Evolutionary conservation across 176 grass and related monocot species (phyloP).

Genomic region (Metroxylon sagu): DNA sequence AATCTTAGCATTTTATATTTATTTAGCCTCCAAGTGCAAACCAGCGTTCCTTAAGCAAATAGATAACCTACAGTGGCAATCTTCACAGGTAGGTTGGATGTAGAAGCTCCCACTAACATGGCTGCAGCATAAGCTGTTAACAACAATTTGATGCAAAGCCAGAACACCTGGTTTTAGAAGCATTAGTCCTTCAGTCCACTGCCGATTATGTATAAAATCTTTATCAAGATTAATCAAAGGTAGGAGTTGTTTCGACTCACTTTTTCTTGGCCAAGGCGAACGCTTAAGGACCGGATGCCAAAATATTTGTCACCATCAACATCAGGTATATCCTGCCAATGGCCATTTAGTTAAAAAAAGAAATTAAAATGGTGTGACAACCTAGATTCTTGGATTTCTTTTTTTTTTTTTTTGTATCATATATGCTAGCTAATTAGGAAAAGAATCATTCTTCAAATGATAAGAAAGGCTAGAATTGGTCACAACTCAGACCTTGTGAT

Average conservation of each 20-base stretch:
- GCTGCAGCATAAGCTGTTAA: conserved; percentile 62
- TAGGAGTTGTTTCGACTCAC: conserved; percentile 23
- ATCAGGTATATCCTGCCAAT: conserved; percentile 78
- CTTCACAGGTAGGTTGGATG: conserved; percentile 28
- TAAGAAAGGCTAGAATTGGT: too few species aligned
- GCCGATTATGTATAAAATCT: too few species aligned
- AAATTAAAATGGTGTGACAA: too few species aligned
- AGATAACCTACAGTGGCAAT: conserved; percentile 38
- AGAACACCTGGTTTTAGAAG: conserved; percentile 46
- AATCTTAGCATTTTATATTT: too few species aligned
- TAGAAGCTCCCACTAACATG: conserved; percentile 51
- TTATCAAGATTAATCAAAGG: too few species aligned
- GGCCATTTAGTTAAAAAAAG: background rate
- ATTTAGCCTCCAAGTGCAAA: too few species aligned
- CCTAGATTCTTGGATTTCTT: too few species aligned
- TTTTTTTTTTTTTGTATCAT: too few species aligned
- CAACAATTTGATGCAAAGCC: conserved; percentile 64
- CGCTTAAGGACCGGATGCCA: conserved; percentile 67
- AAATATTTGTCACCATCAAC: conserved; percentile 68
- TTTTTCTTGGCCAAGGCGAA: conserved; percentile 48
- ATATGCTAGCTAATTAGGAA: too few species aligned
- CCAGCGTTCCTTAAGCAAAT: background rate
- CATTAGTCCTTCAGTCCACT: background rate
- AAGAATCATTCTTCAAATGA: too few species aligned
- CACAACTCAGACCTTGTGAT: too few species aligned